These are phyloP conservation scores for Alternaria sp. DNA, from an alignment of 2,329 filamentous ascomycete species.

Conservation along the genomic window DNA sequence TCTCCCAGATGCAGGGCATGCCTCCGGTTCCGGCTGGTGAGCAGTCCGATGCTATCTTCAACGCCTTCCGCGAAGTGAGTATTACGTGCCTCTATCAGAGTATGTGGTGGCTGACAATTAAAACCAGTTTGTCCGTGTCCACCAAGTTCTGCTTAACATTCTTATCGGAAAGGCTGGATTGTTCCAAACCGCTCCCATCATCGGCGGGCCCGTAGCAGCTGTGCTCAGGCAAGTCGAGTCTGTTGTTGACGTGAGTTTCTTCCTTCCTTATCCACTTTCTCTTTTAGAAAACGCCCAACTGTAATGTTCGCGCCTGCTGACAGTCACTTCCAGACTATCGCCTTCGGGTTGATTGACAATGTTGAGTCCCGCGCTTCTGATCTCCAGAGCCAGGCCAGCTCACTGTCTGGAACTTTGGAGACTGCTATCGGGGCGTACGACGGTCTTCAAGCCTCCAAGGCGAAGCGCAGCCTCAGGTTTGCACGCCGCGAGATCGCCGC, in stretches of 20 bases:
- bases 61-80: constrained; percentile 28
- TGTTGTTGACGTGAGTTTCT: constrained; percentile 28
- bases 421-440: constrained; percentile 1
- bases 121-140: constrained; percentile 28
- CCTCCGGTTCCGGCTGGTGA: constrained; percentile 11
- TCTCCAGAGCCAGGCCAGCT: background rate
- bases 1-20: constrained; percentile 19
- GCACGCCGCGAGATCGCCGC: background rate
- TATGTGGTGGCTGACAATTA: background rate
- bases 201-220: constrained; percentile 24
- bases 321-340: background rate
- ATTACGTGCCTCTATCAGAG: too few species aligned
- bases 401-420: background rate
- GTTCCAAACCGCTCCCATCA: constrained; percentile 21
- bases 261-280: fast-evolving
- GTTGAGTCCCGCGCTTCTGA: constrained; percentile 6
- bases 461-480: background rate
- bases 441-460: background rate
- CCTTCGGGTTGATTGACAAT: background rate
- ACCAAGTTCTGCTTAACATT: constrained; percentile 29
- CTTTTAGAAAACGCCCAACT: background rate
- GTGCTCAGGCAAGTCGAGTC: constrained; percentile 25
- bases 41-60: constrained; percentile 15
- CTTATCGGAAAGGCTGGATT: constrained; percentile 30
- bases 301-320: background rate